Evolutionary conservation across 1,139 yeast species (phyloP), one percentile per base, ranked within the genome.

Genomic region (Yamadazyma buinensis): DNA sequence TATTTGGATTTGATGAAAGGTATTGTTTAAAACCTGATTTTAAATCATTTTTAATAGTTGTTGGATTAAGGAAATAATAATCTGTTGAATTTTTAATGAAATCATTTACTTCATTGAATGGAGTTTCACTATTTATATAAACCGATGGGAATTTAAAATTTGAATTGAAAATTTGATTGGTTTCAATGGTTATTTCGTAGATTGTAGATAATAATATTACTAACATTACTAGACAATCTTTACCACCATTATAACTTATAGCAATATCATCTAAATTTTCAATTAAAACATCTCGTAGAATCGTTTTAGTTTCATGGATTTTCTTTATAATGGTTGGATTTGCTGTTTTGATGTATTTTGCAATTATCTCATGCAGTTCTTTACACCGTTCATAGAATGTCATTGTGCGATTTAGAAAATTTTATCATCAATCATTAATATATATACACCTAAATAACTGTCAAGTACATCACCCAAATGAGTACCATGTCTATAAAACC

Each of bases 161-260:
- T 5, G 40, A 42, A 5, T 62, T 64, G 7, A 61, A 43, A 29
- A 39, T 30, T 39, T 30, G 13, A 28, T 25, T 29, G n/a, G n/a
- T n/a, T 17, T 17, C 7, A 5, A 17, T 17, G 5, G 19, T 5
- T 17, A 20, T 20, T 26, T 58, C 56, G 48, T 75, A 72, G 5
- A 83, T 62, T 5, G 79, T 74, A 1, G 87, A 80, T 37, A 84
- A 59, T 26, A 81, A 71, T 2, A 87, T 54, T 11, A 84, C 63
- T 30, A 87, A 67, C 85, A 86, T 81, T 29, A 86, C 95, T 23
- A 85, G 67, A 48, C 96, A 87, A 57, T 87, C 96, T 50, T 87
- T 87, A 2, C 96, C 96, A 6, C 96, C 96, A 51, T 87, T 87
- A 57, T 83, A 87, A 5, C 94, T 82, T 7, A 87, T 64, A 4